Conservation (phyloP, 257 asterid genomes). For the Solanum pinnatisectum region DNA sequence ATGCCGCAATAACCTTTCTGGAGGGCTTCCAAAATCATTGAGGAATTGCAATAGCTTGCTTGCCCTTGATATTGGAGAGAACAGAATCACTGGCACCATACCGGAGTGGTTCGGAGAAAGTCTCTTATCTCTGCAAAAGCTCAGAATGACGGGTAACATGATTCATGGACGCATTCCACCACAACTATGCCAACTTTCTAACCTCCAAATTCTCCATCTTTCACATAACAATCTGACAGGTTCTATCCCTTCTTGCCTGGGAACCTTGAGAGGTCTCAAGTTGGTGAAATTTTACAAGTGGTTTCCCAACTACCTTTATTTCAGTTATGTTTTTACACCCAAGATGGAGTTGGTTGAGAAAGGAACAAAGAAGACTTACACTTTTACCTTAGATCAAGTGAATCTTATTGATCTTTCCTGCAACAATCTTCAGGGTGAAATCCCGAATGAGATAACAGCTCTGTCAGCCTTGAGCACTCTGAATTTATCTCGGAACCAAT, state of each 20-base stretch:
- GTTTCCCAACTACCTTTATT: not conserved
- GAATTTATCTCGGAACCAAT: slow-evolving; percentile 8
- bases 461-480: slow-evolving; percentile 1
- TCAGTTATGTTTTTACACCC: not conserved
- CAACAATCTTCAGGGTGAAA: not conserved
- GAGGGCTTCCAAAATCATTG: slow-evolving; percentile 4
- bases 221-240: slow-evolving; percentile 13
- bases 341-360: not conserved
- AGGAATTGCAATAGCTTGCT: not conserved
- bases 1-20: slow-evolving; percentile 6
- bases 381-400: not conserved
- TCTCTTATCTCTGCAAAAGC: not conserved
- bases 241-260: slow-evolving; percentile 5
- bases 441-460: not conserved
- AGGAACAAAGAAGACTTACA: not conserved
- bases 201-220: slow-evolving; percentile 12
- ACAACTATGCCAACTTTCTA: slow-evolving; percentile 3
- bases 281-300: not conserved
- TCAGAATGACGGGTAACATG: not conserved
- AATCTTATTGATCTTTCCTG: slow-evolving; percentile 5
- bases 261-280: not conserved
- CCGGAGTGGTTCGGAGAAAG: slow-evolving; percentile 5
- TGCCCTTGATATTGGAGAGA: slow-evolving; percentile 23
- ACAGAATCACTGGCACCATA: slow-evolving; percentile 3
- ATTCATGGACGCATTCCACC: slow-evolving; percentile 2